Percentiles rank a stretch among this genome's conserved stretches.
Conservation (phyloP, 495 filamentous ascomycete genomes). For the Thermochaetoides thermophila region DNA sequence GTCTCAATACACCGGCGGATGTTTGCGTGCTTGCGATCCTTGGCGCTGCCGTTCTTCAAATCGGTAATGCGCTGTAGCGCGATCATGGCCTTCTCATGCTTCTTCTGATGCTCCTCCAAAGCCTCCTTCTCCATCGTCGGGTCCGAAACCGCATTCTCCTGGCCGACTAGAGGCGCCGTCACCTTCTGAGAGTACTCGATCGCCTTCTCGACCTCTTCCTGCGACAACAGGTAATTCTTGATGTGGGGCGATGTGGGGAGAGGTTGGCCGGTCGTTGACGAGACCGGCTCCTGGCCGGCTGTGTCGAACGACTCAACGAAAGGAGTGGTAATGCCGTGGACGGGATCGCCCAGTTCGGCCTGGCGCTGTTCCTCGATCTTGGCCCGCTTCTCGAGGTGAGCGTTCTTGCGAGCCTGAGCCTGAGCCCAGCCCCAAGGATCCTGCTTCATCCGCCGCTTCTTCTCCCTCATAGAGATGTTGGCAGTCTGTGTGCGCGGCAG, state of each 20-base stretch:
- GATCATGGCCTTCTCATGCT: slow-evolving; percentile 39
- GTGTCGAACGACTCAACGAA: slow-evolving; percentile 74
- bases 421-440: slow-evolving; percentile 58
- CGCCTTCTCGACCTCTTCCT: slow-evolving; percentile 46
- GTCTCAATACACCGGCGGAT: slow-evolving; percentile 67
- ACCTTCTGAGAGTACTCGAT: slow-evolving; percentile 49
- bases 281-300: slow-evolving; percentile 27
- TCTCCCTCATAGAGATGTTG: slow-evolving; percentile 29
- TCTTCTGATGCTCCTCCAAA: slow-evolving; percentile 20
- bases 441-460: slow-evolving; percentile 34
- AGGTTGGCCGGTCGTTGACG: slow-evolving; percentile 19
- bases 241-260: slow-evolving; percentile 33
- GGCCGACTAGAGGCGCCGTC: slow-evolving; percentile 36
- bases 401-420: slow-evolving; percentile 62
- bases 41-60: slow-evolving; percentile 56
- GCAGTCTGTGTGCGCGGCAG: slow-evolving; percentile 37
- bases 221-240: slow-evolving; percentile 60
- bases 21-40: slow-evolving; percentile 66
- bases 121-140: slow-evolving; percentile 29
- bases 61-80: slow-evolving; percentile 65
- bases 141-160: slow-evolving; percentile 24
- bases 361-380: slow-evolving; percentile 48
- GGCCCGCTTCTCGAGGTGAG: slow-evolving; percentile 58
- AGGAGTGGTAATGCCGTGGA: slow-evolving; percentile 60
- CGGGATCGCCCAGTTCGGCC: slow-evolving; percentile 52